Evolutionary conservation across 2,329 filamentous ascomycete species (phyloP).

Genomic region (Colletotrichum coccodes): DNA sequence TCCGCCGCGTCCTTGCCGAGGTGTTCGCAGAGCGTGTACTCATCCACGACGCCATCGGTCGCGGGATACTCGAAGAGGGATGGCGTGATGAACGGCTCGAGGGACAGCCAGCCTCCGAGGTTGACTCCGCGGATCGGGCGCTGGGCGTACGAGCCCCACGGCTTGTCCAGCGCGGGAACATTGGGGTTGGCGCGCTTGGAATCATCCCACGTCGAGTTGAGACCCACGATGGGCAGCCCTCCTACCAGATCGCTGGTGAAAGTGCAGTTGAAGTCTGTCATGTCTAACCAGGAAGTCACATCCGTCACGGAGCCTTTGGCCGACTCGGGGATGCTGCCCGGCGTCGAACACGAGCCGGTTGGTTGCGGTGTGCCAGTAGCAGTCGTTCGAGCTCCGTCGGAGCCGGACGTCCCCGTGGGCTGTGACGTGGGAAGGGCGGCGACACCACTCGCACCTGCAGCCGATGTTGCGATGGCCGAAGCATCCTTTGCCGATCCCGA

Average conservation of each 20-base stretch:
- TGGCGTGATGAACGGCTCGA: slow-evolving; percentile 96
- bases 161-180: slow-evolving; percentile 79
- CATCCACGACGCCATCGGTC: slow-evolving; percentile 81
- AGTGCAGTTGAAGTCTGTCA: slow-evolving; percentile 90
- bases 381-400: no score
- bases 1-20: slow-evolving; percentile 74
- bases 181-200: slow-evolving; percentile 79
- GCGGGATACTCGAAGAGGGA: slow-evolving; percentile 79
- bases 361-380: no score
- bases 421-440: no score
- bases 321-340: no score
- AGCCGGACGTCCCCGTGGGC: no score
- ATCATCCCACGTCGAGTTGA: slow-evolving; percentile 89
- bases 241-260: slow-evolving; percentile 89
- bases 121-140: slow-evolving; percentile 91
- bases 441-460: no score
- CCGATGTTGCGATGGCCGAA: no score
- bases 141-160: slow-evolving; percentile 80
- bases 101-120: slow-evolving; percentile 89
- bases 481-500: no score
- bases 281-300: slow-evolving; percentile 94
- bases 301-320: no score
- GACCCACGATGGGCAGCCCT: slow-evolving; percentile 87
- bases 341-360: no score
- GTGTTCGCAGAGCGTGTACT: slow-evolving; percentile 80